Percentiles rank a stretch among this genome's conserved stretches.
Evolutionary conservation across 2,329 filamentous ascomycete genomes (phyloP).

Genomic region (Fusarium mexicanum): DNA sequence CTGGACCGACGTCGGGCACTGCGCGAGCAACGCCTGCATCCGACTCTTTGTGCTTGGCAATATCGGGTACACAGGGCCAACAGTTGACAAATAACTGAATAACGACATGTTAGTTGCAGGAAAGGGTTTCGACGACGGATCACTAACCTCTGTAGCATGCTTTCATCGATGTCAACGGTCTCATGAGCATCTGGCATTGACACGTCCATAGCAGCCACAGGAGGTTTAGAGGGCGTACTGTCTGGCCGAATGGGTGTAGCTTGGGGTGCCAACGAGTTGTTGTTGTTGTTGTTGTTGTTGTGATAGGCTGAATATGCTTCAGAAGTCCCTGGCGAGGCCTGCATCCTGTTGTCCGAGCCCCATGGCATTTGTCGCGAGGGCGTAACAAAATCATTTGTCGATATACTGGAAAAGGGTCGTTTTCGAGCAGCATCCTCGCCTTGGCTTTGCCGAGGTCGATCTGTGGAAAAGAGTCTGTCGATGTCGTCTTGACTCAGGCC

Average conservation of each 20-base stretch:
- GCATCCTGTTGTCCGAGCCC: slow-evolving; percentile 59
- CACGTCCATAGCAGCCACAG: slow-evolving; percentile 49
- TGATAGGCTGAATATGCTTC: slow-evolving; percentile 49
- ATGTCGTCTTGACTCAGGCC: slow-evolving; percentile 56
- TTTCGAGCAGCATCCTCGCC: slow-evolving; percentile 52
- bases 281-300: slow-evolving; percentile 48
- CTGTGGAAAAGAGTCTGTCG: slow-evolving; percentile 53
- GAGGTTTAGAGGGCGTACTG: slow-evolving; percentile 49
- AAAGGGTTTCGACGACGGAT: neutral
- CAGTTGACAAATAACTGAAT: slow-evolving; percentile 67
- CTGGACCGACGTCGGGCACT: slow-evolving; percentile 65
- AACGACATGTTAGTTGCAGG: slow-evolving; percentile 19
- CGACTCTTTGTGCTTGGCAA: slow-evolving; percentile 66
- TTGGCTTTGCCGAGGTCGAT: slow-evolving; percentile 47
- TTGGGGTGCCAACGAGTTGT: slow-evolving; percentile 58
- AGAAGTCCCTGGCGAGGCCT: slow-evolving; percentile 52
- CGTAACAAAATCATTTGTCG: slow-evolving; percentile 53
- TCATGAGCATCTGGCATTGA: slow-evolving; percentile 48
- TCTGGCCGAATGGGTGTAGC: slow-evolving; percentile 53
- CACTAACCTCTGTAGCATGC: slow-evolving; percentile 57
- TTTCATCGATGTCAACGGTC: slow-evolving; percentile 54
- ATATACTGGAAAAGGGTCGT: slow-evolving; percentile 60
- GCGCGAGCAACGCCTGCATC: slow-evolving; percentile 65
- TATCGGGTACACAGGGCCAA: slow-evolving; percentile 75
- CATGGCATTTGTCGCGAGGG: slow-evolving; percentile 57